phyloP scores from a whole-genome alignment of 495 filamentous ascomycete species.

The Xylaria venustula region DNA sequence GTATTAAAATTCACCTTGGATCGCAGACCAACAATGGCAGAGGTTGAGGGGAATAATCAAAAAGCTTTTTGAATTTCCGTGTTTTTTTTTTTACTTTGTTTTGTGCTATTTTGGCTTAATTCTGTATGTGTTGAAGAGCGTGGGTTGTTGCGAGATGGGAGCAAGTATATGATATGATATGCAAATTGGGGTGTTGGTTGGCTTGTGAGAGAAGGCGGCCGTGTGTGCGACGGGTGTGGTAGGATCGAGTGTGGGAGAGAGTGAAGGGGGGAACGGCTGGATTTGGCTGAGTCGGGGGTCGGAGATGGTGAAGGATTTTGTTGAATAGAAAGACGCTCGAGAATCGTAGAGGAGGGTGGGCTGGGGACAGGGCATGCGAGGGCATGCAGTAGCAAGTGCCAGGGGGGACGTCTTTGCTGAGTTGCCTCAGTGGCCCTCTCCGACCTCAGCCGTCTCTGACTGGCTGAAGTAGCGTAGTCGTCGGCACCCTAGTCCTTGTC shows the following conservation, averaged over 20 bases:
- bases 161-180: constrained; percentile 2
- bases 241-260: constrained; percentile 35
- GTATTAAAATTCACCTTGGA: constrained; percentile 25
- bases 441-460: background rate
- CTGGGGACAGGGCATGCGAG: background rate
- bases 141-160: background rate
- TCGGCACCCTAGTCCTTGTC: constrained; percentile 4
- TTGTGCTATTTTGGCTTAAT: background rate
- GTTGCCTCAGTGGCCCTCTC: constrained; percentile 13
- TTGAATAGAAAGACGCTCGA: constrained; percentile 21
- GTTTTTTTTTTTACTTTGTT: constrained; percentile 1
- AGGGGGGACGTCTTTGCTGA: constrained; percentile 7
- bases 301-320: constrained; percentile 38
- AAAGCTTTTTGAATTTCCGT: constrained; percentile 4
- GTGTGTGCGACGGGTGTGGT: constrained; percentile 32
- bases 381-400: background rate
- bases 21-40: constrained; percentile 22
- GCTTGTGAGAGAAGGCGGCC: constrained; percentile 30
- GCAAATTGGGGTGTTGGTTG: constrained; percentile 15
- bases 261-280: constrained; percentile 26
- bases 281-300: constrained; percentile 28
- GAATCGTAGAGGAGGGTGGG: constrained; percentile 15
- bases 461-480: constrained; percentile 2
- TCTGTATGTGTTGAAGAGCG: constrained; percentile 6
- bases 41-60: background rate